Conservation (phyloP, 768 basidiomycete species). For the Boletus vinaceobasis region DNA sequence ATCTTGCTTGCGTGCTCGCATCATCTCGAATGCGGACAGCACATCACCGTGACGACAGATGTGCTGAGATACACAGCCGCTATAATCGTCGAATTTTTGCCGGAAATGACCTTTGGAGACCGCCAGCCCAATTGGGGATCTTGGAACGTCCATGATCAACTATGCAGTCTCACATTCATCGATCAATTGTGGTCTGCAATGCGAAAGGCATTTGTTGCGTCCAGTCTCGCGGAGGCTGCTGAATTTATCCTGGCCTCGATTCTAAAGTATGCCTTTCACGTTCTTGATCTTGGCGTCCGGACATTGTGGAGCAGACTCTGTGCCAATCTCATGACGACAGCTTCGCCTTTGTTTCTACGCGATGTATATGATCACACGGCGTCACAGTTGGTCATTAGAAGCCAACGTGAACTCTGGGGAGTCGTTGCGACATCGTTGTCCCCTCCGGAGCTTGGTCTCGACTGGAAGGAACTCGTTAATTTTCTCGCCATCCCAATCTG, state of each 20-base stretch:
- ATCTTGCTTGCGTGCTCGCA: conserved; percentile 51
- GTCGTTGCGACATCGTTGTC: conserved; percentile 37
- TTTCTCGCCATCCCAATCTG: conserved; percentile 48
- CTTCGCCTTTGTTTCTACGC: conserved; percentile 39
- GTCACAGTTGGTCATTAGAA: conserved; percentile 21
- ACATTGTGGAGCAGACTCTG: conserved; percentile 49
- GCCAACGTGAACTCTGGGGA: conserved; percentile 45
- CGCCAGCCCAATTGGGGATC: conserved; percentile 18
- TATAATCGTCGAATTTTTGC: conserved; percentile 38
- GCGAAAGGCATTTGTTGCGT: conserved; percentile 43
- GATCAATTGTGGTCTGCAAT: conserved; percentile 50
- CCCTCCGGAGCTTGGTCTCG: conserved; percentile 19
- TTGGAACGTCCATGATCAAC: conserved; percentile 31
- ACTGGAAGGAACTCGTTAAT: conserved; percentile 41
- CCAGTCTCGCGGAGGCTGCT: conserved; percentile 43
- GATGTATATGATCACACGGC: conserved; percentile 28
- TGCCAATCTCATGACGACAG: conserved; percentile 42
- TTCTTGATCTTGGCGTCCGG: conserved; percentile 39
- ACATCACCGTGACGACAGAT: conserved; percentile 34
- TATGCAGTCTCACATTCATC: conserved; percentile 38
- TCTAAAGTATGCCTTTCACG: conserved; percentile 40
- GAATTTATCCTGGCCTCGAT: conserved; percentile 45
- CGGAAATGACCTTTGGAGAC: neutral
- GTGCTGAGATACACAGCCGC: conserved; percentile 35
- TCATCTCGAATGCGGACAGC: conserved; percentile 37